These are phyloP conservation scores for Thoreauomyces humboldtii DNA, from an alignment of 192 early-diverging fungal genomes.

Conservation along the genomic window DNA sequence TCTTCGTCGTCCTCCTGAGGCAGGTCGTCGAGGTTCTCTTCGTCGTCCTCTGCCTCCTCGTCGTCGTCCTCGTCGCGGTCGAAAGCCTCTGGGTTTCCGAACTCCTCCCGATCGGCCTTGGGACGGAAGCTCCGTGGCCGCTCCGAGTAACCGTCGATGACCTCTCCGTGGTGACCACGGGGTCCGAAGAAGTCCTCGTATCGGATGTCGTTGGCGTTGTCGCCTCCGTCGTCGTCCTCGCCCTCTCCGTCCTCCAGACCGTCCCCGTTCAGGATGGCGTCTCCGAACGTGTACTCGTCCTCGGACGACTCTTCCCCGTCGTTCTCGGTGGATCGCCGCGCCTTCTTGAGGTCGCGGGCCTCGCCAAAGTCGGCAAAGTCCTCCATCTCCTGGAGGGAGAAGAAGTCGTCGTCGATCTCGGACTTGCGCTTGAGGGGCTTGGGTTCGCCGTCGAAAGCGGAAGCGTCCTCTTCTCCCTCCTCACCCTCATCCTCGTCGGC, in stretches of 20 bases:
- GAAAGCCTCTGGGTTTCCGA: too few species aligned
- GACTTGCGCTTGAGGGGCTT: slow-evolving; percentile 42
- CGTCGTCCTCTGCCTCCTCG: slow-evolving; percentile 36
- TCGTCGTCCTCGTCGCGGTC: slow-evolving; percentile 22
- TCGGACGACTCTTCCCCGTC: slow-evolving; percentile 58
- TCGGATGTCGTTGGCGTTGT: slow-evolving; percentile 59
- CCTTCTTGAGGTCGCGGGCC: slow-evolving; percentile 55
- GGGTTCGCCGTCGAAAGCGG: neutral
- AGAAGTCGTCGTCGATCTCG: slow-evolving; percentile 91
- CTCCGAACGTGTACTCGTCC: slow-evolving; percentile 36
- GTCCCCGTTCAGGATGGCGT: slow-evolving; percentile 18
- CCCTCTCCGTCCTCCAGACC: slow-evolving; percentile 42
- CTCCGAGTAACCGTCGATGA: slow-evolving; percentile 17
- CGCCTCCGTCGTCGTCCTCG: slow-evolving; percentile 64
- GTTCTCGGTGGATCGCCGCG: slow-evolving; percentile 52
- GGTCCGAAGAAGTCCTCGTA: slow-evolving; percentile 86
- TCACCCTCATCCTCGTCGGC: slow-evolving; percentile 7
- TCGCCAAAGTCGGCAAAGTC: slow-evolving; percentile 81
- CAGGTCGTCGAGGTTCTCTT: slow-evolving; percentile 17
- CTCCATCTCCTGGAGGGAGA: slow-evolving; percentile 84
- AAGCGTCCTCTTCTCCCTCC: slow-evolving; percentile 23
- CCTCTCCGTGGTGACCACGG: slow-evolving; percentile 42
- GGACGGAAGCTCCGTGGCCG: neutral
- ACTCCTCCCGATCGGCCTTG: neutral
- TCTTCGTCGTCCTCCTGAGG: slow-evolving; percentile 24